A percentile compares a stretch with the other conserved stretches of the same genome.
These are phyloP conservation scores for Candida krabiensis DNA, from an alignment of 805 yeast species.

Conservation along the genomic window DNA sequence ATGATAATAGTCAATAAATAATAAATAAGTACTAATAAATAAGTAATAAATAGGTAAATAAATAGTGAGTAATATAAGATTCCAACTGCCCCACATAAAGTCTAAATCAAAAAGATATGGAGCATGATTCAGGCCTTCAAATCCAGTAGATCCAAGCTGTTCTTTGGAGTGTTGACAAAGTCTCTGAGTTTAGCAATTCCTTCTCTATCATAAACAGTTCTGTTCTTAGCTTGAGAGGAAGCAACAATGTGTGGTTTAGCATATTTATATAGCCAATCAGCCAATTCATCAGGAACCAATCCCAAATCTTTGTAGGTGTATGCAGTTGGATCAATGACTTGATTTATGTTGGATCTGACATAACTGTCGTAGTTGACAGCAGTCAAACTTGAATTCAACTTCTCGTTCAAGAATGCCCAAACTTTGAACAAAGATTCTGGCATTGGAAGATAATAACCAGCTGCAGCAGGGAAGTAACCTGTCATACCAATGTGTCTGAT, in stretches of 20 bases:
- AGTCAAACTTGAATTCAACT: conserved; percentile 40
- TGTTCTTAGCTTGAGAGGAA: conserved; percentile 35
- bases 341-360: conserved; percentile 71
- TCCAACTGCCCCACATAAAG: too few species aligned
- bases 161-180: conserved; percentile 36
- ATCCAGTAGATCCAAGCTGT: conserved; percentile 32
- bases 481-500: conserved; percentile 36
- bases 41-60: conserved; percentile 5
- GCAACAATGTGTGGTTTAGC: conserved; percentile 36
- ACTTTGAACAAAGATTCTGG: conserved; percentile 38
- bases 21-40: conserved; percentile 4
- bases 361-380: conserved; percentile 66
- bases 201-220: conserved; percentile 39
- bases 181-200: conserved; percentile 36
- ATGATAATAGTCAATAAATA: conserved; percentile 2
- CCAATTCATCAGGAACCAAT: conserved; percentile 54
- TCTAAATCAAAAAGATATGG: too few species aligned
- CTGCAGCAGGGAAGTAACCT: conserved; percentile 37
- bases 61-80: background rate
- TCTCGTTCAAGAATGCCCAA: conserved; percentile 40
- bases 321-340: conserved; percentile 58
- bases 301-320: conserved; percentile 71
- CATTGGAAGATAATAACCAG: conserved; percentile 36
- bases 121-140: conserved; percentile 19
- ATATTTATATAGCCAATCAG: conserved; percentile 48